These are phyloP conservation scores for Fusarium torreyae DNA, from an alignment of 2,329 filamentous ascomycete genomes.

Conservation along the genomic window DNA sequence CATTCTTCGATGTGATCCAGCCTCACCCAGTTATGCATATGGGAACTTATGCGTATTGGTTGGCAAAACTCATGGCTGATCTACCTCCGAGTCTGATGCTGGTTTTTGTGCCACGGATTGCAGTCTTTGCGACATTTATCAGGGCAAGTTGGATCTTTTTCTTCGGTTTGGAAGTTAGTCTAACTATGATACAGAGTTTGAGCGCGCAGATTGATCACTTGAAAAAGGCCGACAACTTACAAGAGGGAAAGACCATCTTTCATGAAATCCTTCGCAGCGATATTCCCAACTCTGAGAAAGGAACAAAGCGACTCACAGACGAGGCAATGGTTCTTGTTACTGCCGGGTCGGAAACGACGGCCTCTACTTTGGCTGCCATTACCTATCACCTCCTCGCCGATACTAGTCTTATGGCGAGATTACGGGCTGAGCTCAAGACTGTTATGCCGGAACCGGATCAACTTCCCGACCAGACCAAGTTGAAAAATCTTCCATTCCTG, in stretches of 20 bases:
- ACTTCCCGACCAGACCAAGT: constrained; percentile 38
- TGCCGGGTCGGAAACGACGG: constrained; percentile 58
- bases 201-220: constrained; percentile 24
- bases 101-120: constrained; percentile 28
- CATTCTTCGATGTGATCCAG: constrained; percentile 47
- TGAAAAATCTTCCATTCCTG: constrained; percentile 57
- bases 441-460: constrained; percentile 24
- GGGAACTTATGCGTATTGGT: constrained; percentile 42
- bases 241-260: constrained; percentile 51
- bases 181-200: constrained; percentile 15
- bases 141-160: neutral
- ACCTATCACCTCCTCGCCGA: constrained; percentile 57
- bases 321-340: constrained; percentile 54
- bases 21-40: constrained; percentile 39
- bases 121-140: constrained; percentile 17
- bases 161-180: neutral
- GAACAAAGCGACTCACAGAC: constrained; percentile 49
- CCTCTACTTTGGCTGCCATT: constrained; percentile 53
- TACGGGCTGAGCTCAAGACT: constrained; percentile 54
- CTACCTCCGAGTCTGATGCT: constrained; percentile 44
- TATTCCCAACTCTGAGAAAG: constrained; percentile 55
- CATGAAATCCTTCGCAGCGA: constrained; percentile 50
- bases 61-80: constrained; percentile 37
- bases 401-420: constrained; percentile 46
- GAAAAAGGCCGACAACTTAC: constrained; percentile 7